These are phyloP conservation scores for Cajanus cajan DNA, from an alignment of 306 rosid genomes.

Conservation along the genomic window DNA sequence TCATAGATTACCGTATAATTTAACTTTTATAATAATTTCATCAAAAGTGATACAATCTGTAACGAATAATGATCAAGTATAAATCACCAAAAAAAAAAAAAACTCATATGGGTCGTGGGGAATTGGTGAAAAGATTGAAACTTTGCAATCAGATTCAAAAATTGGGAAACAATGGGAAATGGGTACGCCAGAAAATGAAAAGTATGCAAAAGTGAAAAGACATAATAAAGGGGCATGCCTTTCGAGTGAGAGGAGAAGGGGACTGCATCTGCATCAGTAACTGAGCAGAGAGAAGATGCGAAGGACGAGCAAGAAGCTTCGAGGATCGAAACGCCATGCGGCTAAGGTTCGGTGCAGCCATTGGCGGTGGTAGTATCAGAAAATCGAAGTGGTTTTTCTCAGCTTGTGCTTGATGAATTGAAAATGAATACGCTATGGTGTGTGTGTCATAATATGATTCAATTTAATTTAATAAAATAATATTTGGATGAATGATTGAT, in stretches of 20 bases:
- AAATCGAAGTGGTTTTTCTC: background rate
- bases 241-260: slow-evolving; percentile 39
- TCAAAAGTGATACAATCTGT: background rate
- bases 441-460: background rate
- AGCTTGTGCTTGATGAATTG: background rate
- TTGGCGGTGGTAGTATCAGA: background rate
- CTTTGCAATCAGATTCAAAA: background rate
- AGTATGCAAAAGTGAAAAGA: background rate
- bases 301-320: slow-evolving; percentile 30
- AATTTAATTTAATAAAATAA: background rate
- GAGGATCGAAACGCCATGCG: slow-evolving; percentile 33
- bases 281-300: slow-evolving; percentile 20
- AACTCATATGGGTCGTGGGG: background rate
- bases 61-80: too few relatives aligned
- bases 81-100: background rate
- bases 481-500: background rate
- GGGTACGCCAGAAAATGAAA: background rate
- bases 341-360: slow-evolving; percentile 15
- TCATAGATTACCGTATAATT: background rate
- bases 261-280: slow-evolving; percentile 34
- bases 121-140: background rate
- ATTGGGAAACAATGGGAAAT: background rate
- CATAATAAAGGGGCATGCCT: slow-evolving; percentile 32
- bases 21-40: background rate
- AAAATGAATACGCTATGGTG: background rate